Conservation (phyloP, 2,329 filamentous ascomycete species). For the Aspergillus fructus region DNA sequence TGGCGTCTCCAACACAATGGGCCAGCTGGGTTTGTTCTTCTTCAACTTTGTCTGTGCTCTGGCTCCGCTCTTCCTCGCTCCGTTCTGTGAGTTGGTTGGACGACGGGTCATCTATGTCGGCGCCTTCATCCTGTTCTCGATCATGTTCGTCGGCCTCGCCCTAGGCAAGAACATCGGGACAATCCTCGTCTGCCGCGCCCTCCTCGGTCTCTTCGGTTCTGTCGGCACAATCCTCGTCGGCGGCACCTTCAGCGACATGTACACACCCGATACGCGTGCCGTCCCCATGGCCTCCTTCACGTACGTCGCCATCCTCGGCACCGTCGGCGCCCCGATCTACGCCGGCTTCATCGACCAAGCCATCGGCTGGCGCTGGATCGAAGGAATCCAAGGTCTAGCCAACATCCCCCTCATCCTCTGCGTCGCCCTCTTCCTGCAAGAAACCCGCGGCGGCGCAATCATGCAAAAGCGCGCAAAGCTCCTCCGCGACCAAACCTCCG, state of each 20-base stretch:
- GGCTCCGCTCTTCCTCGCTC: conserved; percentile 49
- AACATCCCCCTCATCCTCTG: conserved; percentile 51
- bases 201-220: conserved; percentile 52
- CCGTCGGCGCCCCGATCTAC: conserved; percentile 55
- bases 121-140: conserved; percentile 46
- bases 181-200: conserved; percentile 48
- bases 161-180: conserved; percentile 51
- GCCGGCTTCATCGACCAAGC: conserved; percentile 55
- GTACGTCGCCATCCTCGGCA: conserved; percentile 53
- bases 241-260: conserved; percentile 53
- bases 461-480: conserved; percentile 51
- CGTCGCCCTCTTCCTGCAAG: conserved; percentile 46
- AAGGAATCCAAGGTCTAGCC: conserved; percentile 53
- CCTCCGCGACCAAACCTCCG: conserved; percentile 49
- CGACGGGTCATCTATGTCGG: conserved; percentile 49
- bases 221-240: conserved; percentile 53
- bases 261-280: conserved; percentile 46
- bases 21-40: conserved; percentile 51
- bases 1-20: conserved; percentile 42
- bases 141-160: conserved; percentile 51
- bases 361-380: conserved; percentile 55
- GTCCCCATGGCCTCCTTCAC: conserved; percentile 51
- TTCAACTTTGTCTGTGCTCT: conserved; percentile 53
- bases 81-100: conserved; percentile 52
- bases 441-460: conserved; percentile 50